Base-by-base conservation (phyloP, 257 asterid species). In the Coffea canephora region DNA sequence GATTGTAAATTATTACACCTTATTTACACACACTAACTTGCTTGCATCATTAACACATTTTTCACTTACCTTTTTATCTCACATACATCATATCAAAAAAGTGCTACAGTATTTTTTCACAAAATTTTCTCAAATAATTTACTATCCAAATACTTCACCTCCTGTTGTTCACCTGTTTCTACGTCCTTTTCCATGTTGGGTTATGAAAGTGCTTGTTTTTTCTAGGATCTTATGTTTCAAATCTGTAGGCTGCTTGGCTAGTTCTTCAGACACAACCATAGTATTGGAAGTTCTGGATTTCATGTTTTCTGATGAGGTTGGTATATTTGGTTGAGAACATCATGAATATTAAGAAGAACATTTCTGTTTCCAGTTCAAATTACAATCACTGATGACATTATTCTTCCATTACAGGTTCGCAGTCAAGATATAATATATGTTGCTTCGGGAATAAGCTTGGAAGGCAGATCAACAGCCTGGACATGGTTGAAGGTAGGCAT, bases 381-480 rank as follows among this genome's bases (percentile, higher is more conserved):
- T 8, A 15, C n/a, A 27, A 13, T 23, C 74, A 36, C 3, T 69
- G 19, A 39, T 69, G 25, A 41, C 50, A 69, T 18, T 41, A 16
- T 43, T 69, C 73, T 69, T 39, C 49, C 41, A 13, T 43, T 69
- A 43, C 52, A 69, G 73, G 73, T 69, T 36, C 73, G 49, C 11
- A 27, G 18, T 69, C 73, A 69, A 69, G 73, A 69, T 41, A 43
- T 69, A 41, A 4, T 25, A 46, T 76, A 59, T 73, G 52, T 86
- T 41, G 83, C 78, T 43, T 14, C 50, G 0, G 78, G 80, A 16
- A 78, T 83, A 79, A 86, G 89, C 82, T 86, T 84, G 89, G 89
- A 86, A 83, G 84, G 85, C 21, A 87, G 87, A n/a, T 78, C 61
- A 11, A 76, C 79, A 9, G 85, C 86, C 82, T 86, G 89, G 89